Evolutionary conservation across 2,329 filamentous ascomycete genomes (phyloP).

Genomic region (Berkeleyomyces basicola): DNA sequence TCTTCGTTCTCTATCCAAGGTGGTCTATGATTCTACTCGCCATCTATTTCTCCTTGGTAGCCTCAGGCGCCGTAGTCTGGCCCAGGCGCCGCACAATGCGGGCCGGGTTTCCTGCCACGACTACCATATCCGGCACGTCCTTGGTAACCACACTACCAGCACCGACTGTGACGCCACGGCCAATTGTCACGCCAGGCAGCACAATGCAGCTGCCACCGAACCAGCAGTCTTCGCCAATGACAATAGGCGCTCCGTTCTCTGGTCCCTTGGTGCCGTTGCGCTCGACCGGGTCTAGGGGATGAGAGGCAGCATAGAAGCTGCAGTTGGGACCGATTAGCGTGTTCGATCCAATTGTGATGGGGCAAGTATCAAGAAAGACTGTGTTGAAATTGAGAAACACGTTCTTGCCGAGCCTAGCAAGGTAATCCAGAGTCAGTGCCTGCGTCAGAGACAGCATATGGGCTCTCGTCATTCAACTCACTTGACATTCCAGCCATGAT

Average conservation of each 20-base stretch:
- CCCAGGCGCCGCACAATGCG: conserved; percentile 27
- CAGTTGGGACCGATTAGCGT: conserved; percentile 69
- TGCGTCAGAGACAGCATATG: not conserved
- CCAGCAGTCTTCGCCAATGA: conserved; percentile 69
- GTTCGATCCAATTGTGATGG: conserved; percentile 57
- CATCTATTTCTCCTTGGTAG: not conserved
- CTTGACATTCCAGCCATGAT: conserved; percentile 64
- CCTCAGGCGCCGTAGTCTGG: conserved; percentile 7
- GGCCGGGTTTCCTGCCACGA: conserved; percentile 53
- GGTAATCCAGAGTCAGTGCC: not conserved
- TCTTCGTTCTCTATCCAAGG: conserved; percentile 90
- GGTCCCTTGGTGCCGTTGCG: conserved; percentile 61
- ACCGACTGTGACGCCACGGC: conserved; percentile 55
- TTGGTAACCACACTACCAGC: conserved; percentile 75
- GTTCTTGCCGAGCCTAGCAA: conserved; percentile 40
- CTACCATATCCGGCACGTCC: conserved; percentile 45
- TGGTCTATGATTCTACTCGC: conserved; percentile 41
- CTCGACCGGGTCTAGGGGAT: conserved; percentile 59
- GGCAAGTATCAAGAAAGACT: conserved; percentile 60
- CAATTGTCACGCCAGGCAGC: conserved; percentile 62
- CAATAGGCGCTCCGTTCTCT: conserved; percentile 56
- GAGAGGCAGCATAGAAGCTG: conserved; percentile 55
- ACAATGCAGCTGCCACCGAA: conserved; percentile 55
- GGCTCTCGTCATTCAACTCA: conserved; percentile 17
- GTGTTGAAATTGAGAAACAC: conserved; percentile 63